Conservation (phyloP, 148 eudicot species). For the Amaranthus palmeri region DNA sequence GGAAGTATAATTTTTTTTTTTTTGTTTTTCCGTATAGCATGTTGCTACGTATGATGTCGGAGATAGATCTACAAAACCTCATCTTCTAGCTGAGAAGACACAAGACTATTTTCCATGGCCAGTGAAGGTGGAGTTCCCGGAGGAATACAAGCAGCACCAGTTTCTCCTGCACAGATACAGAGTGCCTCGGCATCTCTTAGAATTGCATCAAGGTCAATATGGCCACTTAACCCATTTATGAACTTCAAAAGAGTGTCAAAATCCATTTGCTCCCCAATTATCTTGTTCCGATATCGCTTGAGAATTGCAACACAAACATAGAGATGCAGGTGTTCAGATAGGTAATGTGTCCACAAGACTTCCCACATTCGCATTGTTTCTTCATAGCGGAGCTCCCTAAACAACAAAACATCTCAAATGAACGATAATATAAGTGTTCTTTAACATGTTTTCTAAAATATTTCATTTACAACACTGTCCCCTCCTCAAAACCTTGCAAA, state of each 20-base stretch:
- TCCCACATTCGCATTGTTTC: constrained; percentile 83
- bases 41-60: constrained; percentile 16
- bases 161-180: constrained; percentile 92
- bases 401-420: neutral
- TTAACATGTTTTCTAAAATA: neutral
- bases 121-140: constrained; percentile 95
- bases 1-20: neutral
- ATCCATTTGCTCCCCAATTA: constrained; percentile 92
- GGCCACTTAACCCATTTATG: constrained; percentile 83
- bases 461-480: too few species aligned
- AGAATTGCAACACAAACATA: constrained; percentile 80
- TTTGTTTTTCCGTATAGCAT: neutral
- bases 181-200: constrained; percentile 83
- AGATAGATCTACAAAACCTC: constrained; percentile 41
- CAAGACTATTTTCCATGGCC: constrained; percentile 44
- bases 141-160: constrained; percentile 85
- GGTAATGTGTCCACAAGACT: constrained; percentile 78
- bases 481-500: too few species aligned
- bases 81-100: constrained; percentile 68
- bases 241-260: constrained; percentile 89
- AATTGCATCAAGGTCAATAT: constrained; percentile 59
- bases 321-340: constrained; percentile 83
- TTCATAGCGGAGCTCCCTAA: constrained; percentile 78
- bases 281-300: constrained; percentile 64
- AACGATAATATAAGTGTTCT: neutral